Evolutionary conservation across 2,329 filamentous ascomycete species (phyloP), one percentile per base, ranked within the genome.

Genomic region (Allantophomopsis lycopodina): DNA sequence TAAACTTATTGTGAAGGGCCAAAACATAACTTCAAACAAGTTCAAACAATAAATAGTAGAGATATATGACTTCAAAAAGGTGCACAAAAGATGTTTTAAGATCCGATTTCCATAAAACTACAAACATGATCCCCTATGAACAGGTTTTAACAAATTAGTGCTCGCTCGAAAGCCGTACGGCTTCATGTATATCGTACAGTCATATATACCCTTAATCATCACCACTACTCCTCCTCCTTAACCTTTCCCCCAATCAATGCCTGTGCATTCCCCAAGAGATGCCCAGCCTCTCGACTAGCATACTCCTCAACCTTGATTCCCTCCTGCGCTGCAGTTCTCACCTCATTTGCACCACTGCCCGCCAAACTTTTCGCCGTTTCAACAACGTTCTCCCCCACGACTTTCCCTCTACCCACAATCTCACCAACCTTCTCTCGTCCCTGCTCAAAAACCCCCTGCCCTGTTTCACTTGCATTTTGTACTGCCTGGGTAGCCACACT

Each of bases 181-280:
- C 11, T 8, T 28, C 3, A 28, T 21, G 8, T 21, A 8, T 28
- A 28, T 28, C 23, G 23, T 28, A 28, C 8, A 21, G 8, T 21
- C 20, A 28, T 28, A 20, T 8, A 28, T 12, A 12, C 23, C 23
- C 23, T 12, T 28, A 10, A 28, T 8, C 23, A 28, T 8, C 11
- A 28, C 2, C 41, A 43, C 20, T 49, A 40, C 17, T 46, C 48
- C 5, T 36, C 36, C 7, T 48, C 45, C 35, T 45, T 44, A 39
- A 50, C 43, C 37, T 44, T 49, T 5, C 40, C 49, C 17, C 52
- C 50, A 20, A 54, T 31, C 40, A 41, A 40, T 36, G 52, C 50
- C 18, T 48, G 45, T 13, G 51, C 50, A 47, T 53, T 53, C 2
- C 49, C 52, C n/a, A 53, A 28, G 11, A 54, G n/a, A 42, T 53